Evolutionary conservation across 805 yeast species (phyloP).

Genomic region (Barnettozyma pratensis): DNA sequence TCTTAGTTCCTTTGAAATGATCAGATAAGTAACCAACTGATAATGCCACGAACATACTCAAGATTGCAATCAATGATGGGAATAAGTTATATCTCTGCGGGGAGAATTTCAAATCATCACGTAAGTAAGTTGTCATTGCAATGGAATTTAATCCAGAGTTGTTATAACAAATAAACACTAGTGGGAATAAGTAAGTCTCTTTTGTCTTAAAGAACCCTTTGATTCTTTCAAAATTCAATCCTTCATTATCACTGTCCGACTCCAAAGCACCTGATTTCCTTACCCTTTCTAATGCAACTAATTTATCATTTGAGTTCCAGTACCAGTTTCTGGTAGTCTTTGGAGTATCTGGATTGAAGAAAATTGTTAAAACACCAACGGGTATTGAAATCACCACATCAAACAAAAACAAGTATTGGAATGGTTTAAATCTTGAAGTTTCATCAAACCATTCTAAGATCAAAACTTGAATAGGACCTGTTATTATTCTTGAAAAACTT

Average conservation of each 20-base stretch:
- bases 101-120: conserved; percentile 28
- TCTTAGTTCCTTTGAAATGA: conserved; percentile 30
- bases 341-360: conserved; percentile 40
- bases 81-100: conserved; percentile 32
- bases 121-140: conserved; percentile 40
- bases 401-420: conserved; percentile 38
- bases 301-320: conserved; percentile 14
- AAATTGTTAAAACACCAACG: conserved; percentile 36
- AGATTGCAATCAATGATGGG: conserved; percentile 33
- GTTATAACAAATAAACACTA: conserved; percentile 12
- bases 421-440: conserved; percentile 25
- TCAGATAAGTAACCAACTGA: conserved; percentile 33
- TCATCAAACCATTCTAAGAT: conserved; percentile 22
- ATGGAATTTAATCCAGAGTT: conserved; percentile 28
- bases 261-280: conserved; percentile 34
- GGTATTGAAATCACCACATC: conserved; percentile 38
- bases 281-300: conserved; percentile 41
- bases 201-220: conserved; percentile 37
- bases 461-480: conserved; percentile 33
- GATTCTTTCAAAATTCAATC: conserved; percentile 33
- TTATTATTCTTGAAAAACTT: conserved; percentile 27
- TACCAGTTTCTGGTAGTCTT: conserved; percentile 37
- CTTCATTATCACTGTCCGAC: conserved; percentile 26
- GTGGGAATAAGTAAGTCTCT: conserved; percentile 41
- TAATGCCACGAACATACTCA: conserved; percentile 32